Evolutionary conservation across 2,329 filamentous ascomycete genomes (phyloP), one percentile per base, ranked within the genome.

Genomic region (Furcasterigmium furcatum): DNA sequence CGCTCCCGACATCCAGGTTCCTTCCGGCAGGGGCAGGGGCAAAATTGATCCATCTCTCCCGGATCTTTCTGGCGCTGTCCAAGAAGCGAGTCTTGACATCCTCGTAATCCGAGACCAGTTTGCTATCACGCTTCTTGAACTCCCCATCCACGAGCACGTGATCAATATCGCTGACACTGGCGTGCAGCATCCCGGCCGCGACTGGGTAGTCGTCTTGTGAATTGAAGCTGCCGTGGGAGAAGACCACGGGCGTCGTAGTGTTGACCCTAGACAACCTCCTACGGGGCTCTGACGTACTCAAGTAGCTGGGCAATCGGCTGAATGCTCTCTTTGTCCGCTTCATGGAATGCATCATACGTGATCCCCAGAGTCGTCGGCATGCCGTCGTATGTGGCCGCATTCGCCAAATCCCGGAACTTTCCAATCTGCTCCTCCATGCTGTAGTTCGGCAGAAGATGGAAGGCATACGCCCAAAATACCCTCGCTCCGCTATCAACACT

Each of bases 151-250:
- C 69, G 9, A 77, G 47, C 1, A 80, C 77, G 42, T 74, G 64
- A 44, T 70, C 56, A 20, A 82, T 62, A 46, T 82, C 76, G 0
- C 72, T 76, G 4, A 77, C 68, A 44, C 67, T 74, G 1, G 76
- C 69, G 47, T 82, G 78, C 29, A 82, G 58, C 21, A 82, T 71
- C 1, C 82, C 63, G 0, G 79, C 79, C 0, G 77, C 77, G 4
- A 82, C 66, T 0, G 77, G 75, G 46, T 63, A 62, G 13, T 72
- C 69, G 0, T 50, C 46, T 1, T 64, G 55, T 1, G 69, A 70
- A 16, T 79, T 56, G 57, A 66, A 75, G 13, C 62, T 65, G 0
- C 65, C 74, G 52, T 81, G 79, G 0, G 74, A 74, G 56, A 81
- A 73, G 43, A 82, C 63, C 4, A 80, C 58, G 1, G 77, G 73